Conservation (phyloP, 2,329 filamentous ascomycete genomes). For the Stylonectria norvegica region DNA sequence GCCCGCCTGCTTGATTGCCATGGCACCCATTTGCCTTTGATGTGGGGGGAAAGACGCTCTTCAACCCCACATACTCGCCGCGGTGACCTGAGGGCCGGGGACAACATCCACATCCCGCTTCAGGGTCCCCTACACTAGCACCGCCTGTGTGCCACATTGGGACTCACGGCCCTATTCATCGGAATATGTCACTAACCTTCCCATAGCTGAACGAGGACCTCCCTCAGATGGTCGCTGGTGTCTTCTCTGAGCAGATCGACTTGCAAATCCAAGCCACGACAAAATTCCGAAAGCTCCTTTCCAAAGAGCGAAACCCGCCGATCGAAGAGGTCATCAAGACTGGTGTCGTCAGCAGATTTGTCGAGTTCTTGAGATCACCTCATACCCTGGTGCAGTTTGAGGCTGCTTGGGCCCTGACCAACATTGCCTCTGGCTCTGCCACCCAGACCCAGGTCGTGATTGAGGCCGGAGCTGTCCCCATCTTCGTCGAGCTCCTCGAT, state of each 20-base stretch:
- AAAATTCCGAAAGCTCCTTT: constrained; percentile 96
- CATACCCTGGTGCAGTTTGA: constrained; percentile 99
- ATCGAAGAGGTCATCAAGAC: constrained; percentile 99
- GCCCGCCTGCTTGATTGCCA: constrained; percentile 12
- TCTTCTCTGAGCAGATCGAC: constrained; percentile 99
- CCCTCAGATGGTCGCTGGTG: constrained; percentile 94
- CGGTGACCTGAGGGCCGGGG: constrained; percentile 14
- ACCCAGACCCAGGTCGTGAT: constrained; percentile 98
- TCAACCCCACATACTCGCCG: constrained; percentile 33
- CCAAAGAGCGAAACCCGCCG: constrained; percentile 97
- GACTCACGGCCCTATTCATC: constrained; percentile 1
- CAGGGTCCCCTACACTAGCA: constrained; percentile 4
- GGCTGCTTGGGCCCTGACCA: constrained; percentile 97
- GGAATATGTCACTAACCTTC: constrained; percentile 6
- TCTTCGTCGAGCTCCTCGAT: constrained; percentile 92
- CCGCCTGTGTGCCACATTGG: constrained; percentile 1
- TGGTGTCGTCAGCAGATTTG: constrained; percentile 93
- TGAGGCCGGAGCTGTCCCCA: constrained; percentile 94
- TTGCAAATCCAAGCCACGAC: constrained; percentile 96
- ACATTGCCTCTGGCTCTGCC: constrained; percentile 96
- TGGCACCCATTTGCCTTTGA: constrained; percentile 10
- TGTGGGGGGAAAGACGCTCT: constrained; percentile 33
- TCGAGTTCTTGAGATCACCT: constrained; percentile 95
- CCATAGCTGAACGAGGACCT: constrained; percentile 91
- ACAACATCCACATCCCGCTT: constrained; percentile 10